Evolutionary conservation across 2,329 filamentous ascomycete genomes (phyloP), one percentile per base, ranked within the genome.

Genomic region (Penicillium sp.): DNA sequence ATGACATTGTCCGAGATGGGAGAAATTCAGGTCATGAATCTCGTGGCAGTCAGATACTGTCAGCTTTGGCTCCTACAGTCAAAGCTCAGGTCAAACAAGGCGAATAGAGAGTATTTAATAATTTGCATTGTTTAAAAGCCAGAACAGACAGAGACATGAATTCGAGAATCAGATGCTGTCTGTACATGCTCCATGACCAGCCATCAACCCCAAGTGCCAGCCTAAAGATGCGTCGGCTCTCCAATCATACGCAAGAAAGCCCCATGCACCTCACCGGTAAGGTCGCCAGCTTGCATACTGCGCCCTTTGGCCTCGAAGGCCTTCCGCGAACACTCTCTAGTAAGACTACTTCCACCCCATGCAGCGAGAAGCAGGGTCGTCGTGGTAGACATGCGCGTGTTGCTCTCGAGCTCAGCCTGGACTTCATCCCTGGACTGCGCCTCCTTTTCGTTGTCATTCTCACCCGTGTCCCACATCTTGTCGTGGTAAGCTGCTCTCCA

Each of bases 401-500:
- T 74, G 38, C 75, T 69, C 58, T 74, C 72, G 10, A 72, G 51
- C 53, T 72, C 67, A 5, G 56, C 62, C 40, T 69, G 67, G 1
- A 75, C 67, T 5, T 74, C 72, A 4, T 74, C 69, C 37, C 68
- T 72, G 15, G 44, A 67, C 50, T 63, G 59, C n/a, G 66, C 64
- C 45, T 59, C 60, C 35, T 64, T 64, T n/a, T 57, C 52, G 41
- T 62, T 62, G 1, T 68, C 62, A 23, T 66, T 58, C 55, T 68
- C 69, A 1, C 62, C 64, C 0, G 63, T 64, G 25, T 82, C 83
- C 92, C 92, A 97, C 3, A 96, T 70, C 25, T 79, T 78, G 50
- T 95, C 88, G 46, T 89, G 76, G 69, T 98, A 98, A 20, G 89
- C 89, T 67, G 84, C 85, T 53, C 92, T 80, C 84, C 92, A 98